These are phyloP conservation scores for Ceratobasidium theobromae DNA, from an alignment of 1,284 basidiomycete genomes.

Conservation along the genomic window DNA sequence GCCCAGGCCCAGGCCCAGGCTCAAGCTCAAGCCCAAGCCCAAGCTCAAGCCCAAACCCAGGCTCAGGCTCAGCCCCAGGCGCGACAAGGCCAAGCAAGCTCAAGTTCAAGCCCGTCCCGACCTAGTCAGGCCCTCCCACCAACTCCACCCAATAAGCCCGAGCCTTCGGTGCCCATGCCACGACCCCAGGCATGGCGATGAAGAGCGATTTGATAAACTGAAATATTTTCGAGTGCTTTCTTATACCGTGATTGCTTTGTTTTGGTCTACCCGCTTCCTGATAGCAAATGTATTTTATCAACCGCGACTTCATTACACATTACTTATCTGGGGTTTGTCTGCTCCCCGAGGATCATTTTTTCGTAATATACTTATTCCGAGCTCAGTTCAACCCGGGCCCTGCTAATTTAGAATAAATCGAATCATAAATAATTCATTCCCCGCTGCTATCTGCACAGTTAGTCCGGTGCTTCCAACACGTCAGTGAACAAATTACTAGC, in stretches of 20 bases:
- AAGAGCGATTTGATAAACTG: neutral
- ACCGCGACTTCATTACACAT: constrained; percentile 5
- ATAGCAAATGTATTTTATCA: constrained; percentile 8
- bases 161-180: neutral
- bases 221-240: neutral
- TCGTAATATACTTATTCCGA: neutral
- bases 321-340: neutral
- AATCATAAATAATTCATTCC: too few relatives aligned
- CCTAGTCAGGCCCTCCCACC: too few relatives aligned
- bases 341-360: neutral
- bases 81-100: too few relatives aligned
- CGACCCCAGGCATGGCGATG: constrained; percentile 23
- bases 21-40: neutral
- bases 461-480: too few relatives aligned
- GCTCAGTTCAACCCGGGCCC: too few relatives aligned
- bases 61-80: too few relatives aligned
- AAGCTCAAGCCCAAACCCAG: neutral
- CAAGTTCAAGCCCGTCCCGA: too few relatives aligned
- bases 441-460: too few relatives aligned
- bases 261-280: neutral
- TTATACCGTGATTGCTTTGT: neutral
- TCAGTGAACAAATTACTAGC: too few relatives aligned
- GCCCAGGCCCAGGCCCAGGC: neutral
- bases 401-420: too few relatives aligned
- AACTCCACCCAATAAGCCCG: too few relatives aligned